Conservation (phyloP, 2,329 filamentous ascomycete species). For the Phyllosticta citribraziliensis region DNA sequence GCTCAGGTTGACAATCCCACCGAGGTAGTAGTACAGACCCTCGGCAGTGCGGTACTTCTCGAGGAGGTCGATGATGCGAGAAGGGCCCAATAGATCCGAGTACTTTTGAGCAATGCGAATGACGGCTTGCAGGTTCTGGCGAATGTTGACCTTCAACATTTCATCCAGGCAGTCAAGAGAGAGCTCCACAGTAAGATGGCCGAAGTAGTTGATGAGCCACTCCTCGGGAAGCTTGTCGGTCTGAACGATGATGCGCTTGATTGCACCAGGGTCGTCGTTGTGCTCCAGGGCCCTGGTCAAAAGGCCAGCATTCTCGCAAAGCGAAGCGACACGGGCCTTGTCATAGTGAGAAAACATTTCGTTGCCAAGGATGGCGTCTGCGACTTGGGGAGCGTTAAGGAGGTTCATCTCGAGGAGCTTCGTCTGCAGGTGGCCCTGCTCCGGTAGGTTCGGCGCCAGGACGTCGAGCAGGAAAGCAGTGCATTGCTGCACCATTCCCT, state of each 20-base stretch:
- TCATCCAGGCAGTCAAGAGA: slow-evolving; percentile 88
- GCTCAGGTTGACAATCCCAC: slow-evolving; percentile 93
- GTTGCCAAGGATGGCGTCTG: slow-evolving; percentile 93
- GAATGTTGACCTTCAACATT: slow-evolving; percentile 94
- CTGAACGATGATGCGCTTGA: slow-evolving; percentile 85
- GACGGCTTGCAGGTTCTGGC: slow-evolving; percentile 89
- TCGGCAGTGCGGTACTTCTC: slow-evolving; percentile 97
- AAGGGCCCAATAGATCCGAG: slow-evolving; percentile 85
- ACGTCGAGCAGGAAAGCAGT: slow-evolving; percentile 97
- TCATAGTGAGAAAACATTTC: slow-evolving; percentile 99
- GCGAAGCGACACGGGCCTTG: slow-evolving; percentile 72
- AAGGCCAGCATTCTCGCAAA: slow-evolving; percentile 90
- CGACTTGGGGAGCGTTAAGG: slow-evolving; percentile 90
- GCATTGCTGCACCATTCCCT: slow-evolving; percentile 94
- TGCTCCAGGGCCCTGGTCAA: slow-evolving; percentile 67
- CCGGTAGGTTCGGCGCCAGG: slow-evolving; percentile 85
- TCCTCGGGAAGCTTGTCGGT: slow-evolving; percentile 82
- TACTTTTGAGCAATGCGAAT: slow-evolving; percentile 97
- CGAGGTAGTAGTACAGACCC: slow-evolving; percentile 95
- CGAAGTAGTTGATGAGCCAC: slow-evolving; percentile 88
- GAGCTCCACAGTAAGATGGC: slow-evolving; percentile 88
- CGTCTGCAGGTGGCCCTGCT: slow-evolving; percentile 89
- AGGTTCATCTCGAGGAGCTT: slow-evolving; percentile 96
- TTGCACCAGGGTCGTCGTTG: slow-evolving; percentile 77
- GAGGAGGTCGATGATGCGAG: slow-evolving; percentile 79